Percentiles rank a stretch among this genome's conserved stretches.
These are phyloP conservation scores for Dillenia turbinata DNA, from an alignment of 164 flowering plant species.

Conservation along the genomic window DNA sequence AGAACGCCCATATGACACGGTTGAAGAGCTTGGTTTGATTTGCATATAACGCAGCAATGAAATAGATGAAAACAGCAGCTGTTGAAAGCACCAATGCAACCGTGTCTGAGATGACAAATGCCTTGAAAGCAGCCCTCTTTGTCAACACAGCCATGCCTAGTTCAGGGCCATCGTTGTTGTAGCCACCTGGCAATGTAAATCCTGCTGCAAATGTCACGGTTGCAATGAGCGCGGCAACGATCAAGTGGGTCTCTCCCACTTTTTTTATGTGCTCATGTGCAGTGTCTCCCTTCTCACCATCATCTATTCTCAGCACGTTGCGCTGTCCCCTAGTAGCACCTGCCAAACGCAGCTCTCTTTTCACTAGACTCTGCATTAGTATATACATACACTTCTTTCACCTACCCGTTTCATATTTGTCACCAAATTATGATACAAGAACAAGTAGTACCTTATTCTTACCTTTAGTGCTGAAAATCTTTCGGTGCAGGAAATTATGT, in stretches of 20 bases:
- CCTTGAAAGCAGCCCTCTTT: not conserved
- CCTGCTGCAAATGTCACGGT: constrained; percentile 9
- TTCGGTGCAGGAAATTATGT: not conserved
- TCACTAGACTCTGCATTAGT: too few species aligned
- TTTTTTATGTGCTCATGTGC: not conserved
- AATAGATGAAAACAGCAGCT: not conserved
- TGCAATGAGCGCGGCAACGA: constrained; percentile 2
- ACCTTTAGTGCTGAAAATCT: too few species aligned
- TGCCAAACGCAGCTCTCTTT: too few species aligned
- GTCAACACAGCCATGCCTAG: constrained; percentile 5
- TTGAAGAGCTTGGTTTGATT: not conserved
- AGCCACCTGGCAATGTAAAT: constrained; percentile 11
- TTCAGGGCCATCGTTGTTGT: not conserved
- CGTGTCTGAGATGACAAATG: constrained; percentile 3
- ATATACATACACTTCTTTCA: too few species aligned
- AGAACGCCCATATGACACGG: too few species aligned
- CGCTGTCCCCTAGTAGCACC: too few species aligned
- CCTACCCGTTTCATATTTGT: too few species aligned
- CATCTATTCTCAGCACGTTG: not conserved
- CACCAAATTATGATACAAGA: too few species aligned
- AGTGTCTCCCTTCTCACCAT: too few species aligned
- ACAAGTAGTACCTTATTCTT: too few species aligned
- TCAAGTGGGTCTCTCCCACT: not conserved
- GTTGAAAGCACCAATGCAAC: constrained; percentile 2
- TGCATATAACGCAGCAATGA: not conserved